A percentile compares a stretch with the other conserved stretches of the same genome.
These are phyloP conservation scores for Aspergillus caelatus DNA, from an alignment of 2,329 filamentous ascomycete species.

Conservation along the genomic window DNA sequence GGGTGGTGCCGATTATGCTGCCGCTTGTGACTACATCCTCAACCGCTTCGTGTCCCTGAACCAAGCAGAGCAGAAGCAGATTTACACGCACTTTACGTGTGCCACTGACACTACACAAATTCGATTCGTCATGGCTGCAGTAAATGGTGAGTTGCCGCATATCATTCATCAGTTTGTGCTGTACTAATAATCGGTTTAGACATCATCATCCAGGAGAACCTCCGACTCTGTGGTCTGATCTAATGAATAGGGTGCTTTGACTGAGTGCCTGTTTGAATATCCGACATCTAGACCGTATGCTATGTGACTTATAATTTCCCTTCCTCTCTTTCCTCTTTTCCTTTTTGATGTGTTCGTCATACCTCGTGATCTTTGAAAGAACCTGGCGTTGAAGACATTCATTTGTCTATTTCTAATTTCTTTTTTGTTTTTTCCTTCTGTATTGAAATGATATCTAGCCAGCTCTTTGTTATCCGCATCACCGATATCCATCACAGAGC, in stretches of 20 bases:
- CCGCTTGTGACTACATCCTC: slow-evolving; percentile 97
- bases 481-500: slow-evolving; percentile 31
- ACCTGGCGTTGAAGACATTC: slow-evolving; percentile 36
- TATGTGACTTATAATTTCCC: slow-evolving; percentile 32
- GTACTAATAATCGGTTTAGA: slow-evolving; percentile 58
- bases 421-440: slow-evolving; percentile 24
- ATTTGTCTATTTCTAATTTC: slow-evolving; percentile 33
- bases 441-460: slow-evolving; percentile 31
- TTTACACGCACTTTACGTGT: slow-evolving; percentile 99
- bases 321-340: slow-evolving; percentile 13
- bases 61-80: slow-evolving; percentile 99
- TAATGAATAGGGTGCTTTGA: slow-evolving; percentile 54
- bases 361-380: slow-evolving; percentile 33
- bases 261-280: slow-evolving; percentile 31
- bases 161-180: not conserved
- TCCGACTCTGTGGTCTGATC: slow-evolving; percentile 94
- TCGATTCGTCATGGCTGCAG: slow-evolving; percentile 98
- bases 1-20: slow-evolving; percentile 89
- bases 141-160: slow-evolving; percentile 75
- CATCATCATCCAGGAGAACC: slow-evolving; percentile 99
- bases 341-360: slow-evolving; percentile 27
- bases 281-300: slow-evolving; percentile 37
- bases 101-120: slow-evolving; percentile 99
- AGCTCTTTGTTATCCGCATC: slow-evolving; percentile 30
- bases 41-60: slow-evolving; percentile 98